Percentiles rank a stretch among this genome's conserved stretches.
Evolutionary conservation across 1,139 yeast genomes (phyloP).

Genomic region (Suhomyces guaymorum): DNA sequence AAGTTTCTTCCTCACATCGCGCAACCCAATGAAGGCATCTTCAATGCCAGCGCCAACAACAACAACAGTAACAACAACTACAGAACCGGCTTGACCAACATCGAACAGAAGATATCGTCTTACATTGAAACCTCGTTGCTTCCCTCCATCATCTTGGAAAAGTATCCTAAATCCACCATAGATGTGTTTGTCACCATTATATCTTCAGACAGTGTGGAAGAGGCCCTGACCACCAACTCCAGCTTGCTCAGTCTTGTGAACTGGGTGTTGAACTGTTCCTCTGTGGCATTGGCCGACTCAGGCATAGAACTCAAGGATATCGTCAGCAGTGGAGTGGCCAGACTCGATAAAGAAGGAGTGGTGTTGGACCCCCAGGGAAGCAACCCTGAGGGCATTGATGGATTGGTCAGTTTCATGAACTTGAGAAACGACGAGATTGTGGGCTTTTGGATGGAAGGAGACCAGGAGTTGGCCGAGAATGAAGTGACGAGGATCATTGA

Average conservation of each 20-base stretch:
- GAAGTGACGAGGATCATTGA: conserved; percentile 33
- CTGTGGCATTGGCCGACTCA: conserved; percentile 79
- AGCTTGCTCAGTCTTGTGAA: conserved; percentile 41
- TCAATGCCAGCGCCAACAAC: conserved; percentile 22
- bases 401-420: conserved; percentile 55
- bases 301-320: conserved; percentile 78
- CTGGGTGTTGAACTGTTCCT: conserved; percentile 58
- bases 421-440: conserved; percentile 54
- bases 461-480: conserved; percentile 29
- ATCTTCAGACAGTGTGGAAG: conserved; percentile 31
- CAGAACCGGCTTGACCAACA: conserved; percentile 40
- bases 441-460: conserved; percentile 57
- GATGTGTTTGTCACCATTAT: conserved; percentile 75
- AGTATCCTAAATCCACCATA: conserved; percentile 88
- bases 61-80: conserved; percentile 37
- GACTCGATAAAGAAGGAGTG: conserved; percentile 18
- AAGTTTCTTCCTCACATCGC: conserved; percentile 55
- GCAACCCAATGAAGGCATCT: conserved; percentile 38
- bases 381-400: conserved; percentile 29
- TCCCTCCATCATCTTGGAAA: conserved; percentile 63
- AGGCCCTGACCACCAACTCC: conserved; percentile 28
- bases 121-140: conserved; percentile 60
- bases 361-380: conserved; percentile 22
- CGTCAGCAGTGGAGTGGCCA: conserved; percentile 70
- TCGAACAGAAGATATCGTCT: conserved; percentile 54